Conservation (phyloP, 441 rosid species). For the Gossypium schwendimanii region DNA sequence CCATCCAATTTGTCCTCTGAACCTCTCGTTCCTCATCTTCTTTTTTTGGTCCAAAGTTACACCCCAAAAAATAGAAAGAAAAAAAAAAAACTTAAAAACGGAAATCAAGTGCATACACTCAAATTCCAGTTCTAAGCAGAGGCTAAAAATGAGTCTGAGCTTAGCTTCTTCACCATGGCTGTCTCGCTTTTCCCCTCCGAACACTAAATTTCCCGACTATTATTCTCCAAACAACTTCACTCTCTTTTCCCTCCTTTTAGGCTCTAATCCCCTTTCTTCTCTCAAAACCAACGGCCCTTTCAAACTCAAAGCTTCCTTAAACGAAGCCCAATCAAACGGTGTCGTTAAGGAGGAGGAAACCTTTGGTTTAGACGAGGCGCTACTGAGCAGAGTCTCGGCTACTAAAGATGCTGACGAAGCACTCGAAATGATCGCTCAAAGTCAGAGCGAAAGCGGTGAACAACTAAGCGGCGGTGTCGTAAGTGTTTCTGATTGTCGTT, state of each 20-base stretch:
- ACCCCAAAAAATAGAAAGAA: not conserved
- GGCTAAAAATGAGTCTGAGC: slow-evolving; percentile 32
- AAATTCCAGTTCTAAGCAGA: slow-evolving; percentile 1
- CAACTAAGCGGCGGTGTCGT: slow-evolving; percentile 37
- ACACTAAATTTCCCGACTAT: slow-evolving; percentile 25
- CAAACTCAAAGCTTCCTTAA: slow-evolving; percentile 28
- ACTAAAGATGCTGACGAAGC: slow-evolving; percentile 65
- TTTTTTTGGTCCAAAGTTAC: not conserved
- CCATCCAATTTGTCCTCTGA: not conserved
- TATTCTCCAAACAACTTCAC: slow-evolving; percentile 19
- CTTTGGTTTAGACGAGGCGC: slow-evolving; percentile 30
- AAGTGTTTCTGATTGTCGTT: slow-evolving; percentile 41
- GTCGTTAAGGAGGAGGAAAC: slow-evolving; percentile 15
- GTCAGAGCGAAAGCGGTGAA: slow-evolving; percentile 6
- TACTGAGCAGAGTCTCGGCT: slow-evolving; percentile 38
- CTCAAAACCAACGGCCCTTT: slow-evolving; percentile 3
- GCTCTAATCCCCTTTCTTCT: slow-evolving; percentile 10
- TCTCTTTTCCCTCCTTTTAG: slow-evolving; percentile 26
- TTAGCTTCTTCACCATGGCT: slow-evolving; percentile 32
- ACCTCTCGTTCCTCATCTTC: slow-evolving; percentile 34
- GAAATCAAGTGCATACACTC: not conserved
- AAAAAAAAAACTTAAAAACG: not conserved
- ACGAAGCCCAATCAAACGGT: slow-evolving; percentile 17
- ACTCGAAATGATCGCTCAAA: slow-evolving; percentile 37
- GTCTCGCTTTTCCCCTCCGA: slow-evolving; percentile 26